Evolutionary conservation across 2,329 filamentous ascomycete genomes (phyloP).

Genomic region (Pezicula radicicola): DNA sequence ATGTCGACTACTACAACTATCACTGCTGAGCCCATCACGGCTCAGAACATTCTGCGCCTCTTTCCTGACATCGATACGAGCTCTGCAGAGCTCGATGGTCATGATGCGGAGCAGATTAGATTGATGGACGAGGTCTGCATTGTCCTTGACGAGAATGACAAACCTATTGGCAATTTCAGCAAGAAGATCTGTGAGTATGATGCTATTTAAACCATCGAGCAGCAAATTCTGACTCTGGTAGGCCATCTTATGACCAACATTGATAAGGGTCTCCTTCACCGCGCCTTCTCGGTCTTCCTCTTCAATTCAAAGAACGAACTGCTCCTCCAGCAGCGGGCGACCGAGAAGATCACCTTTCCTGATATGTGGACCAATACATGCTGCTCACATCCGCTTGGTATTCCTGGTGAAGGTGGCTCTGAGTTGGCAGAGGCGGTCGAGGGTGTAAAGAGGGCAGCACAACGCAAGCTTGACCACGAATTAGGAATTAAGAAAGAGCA

Average conservation of each 20-base stretch:
- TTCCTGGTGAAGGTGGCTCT: constrained; percentile 86
- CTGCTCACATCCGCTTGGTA: constrained; percentile 93
- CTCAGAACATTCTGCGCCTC: constrained; percentile 79
- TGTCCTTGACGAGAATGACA: constrained; percentile 87
- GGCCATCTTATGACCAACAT: constrained; percentile 99
- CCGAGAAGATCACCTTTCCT: constrained; percentile 98
- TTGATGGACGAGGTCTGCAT: constrained; percentile 99
- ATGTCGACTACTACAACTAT: constrained; percentile 41
- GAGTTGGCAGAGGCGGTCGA: constrained; percentile 75
- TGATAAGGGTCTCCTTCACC: constrained; percentile 90
- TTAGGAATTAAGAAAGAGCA: constrained; percentile 86
- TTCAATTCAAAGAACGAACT: constrained; percentile 93
- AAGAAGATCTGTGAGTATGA: constrained; percentile 85
- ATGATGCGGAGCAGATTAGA: constrained; percentile 96
- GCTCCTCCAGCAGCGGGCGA: constrained; percentile 90
- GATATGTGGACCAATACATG: constrained; percentile 99
- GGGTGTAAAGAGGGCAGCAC: constrained; percentile 88
- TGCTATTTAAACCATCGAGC: neutral
- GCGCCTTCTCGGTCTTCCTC: constrained; percentile 96
- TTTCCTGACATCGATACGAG: constrained; percentile 82
- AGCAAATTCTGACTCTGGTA: constrained; percentile 32
- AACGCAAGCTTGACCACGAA: constrained; percentile 92
- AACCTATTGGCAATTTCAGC: constrained; percentile 91
- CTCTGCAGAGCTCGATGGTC: constrained; percentile 73
- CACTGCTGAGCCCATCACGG: constrained; percentile 66